phyloP scores from a whole-genome alignment of 2,329 filamentous ascomycete species.

The Penicillium hesseltinei region DNA sequence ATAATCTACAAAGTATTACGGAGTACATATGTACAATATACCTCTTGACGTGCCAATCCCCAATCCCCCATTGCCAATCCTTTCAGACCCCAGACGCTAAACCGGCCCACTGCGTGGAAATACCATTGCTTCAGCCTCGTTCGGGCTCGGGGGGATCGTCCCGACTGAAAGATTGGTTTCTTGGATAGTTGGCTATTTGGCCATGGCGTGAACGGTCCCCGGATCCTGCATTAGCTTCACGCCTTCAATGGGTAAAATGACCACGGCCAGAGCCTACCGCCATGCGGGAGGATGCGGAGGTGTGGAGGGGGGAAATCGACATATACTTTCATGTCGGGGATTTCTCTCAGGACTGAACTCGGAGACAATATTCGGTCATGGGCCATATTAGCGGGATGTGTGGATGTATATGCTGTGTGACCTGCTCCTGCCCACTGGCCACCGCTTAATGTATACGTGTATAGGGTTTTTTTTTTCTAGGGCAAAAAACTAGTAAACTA shows the following conservation, averaged over 20 bases:
- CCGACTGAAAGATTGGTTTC: neutral
- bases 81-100: neutral
- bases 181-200: neutral
- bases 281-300: neutral
- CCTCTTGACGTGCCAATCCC: neutral
- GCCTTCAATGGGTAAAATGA: neutral
- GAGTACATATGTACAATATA: neutral
- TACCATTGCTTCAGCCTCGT: constrained; percentile 8
- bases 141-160: constrained; percentile 5
- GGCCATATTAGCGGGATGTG: neutral
- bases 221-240: constrained; percentile 5
- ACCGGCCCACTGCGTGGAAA: constrained; percentile 13
- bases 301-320: neutral
- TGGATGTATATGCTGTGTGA: constrained; percentile 3
- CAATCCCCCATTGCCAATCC: neutral
- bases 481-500: neutral
- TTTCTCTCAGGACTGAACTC: neutral
- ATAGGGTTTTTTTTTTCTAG: neutral
- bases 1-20: neutral
- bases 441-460: neutral
- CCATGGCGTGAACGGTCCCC: neutral
- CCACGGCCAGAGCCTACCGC: neutral
- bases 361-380: neutral
- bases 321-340: neutral
- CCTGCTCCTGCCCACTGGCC: neutral